phyloP scores from a whole-genome alignment of 345 rosid species.

The Gossypium raimondii region DNA sequence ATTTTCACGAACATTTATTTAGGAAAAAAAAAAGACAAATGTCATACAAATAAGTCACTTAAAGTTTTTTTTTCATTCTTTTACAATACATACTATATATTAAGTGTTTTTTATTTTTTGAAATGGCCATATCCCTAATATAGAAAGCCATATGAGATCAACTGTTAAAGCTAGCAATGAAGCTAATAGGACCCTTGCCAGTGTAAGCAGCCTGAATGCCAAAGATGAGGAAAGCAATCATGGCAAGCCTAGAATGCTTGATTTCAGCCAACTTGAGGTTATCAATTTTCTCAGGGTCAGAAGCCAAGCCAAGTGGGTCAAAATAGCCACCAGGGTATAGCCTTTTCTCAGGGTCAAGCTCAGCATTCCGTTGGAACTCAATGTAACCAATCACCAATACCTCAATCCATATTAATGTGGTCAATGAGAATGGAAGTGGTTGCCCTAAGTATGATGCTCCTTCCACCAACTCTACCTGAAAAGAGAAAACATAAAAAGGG shows the following conservation, averaged over 20 bases:
- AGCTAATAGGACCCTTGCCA: slow-evolving; percentile 82
- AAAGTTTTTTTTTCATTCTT: neutral
- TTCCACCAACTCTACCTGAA: slow-evolving; percentile 85
- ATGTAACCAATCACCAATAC: slow-evolving; percentile 62
- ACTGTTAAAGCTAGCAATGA: slow-evolving; percentile 58
- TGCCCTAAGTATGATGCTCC: slow-evolving; percentile 93
- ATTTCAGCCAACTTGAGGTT: slow-evolving; percentile 73
- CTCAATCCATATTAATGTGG: slow-evolving; percentile 86
- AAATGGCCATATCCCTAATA: neutral
- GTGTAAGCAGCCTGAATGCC: slow-evolving; percentile 66
- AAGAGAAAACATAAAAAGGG: neutral
- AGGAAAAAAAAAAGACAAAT: neutral
- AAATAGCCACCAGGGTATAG: slow-evolving; percentile 83
- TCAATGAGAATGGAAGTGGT: slow-evolving; percentile 80
- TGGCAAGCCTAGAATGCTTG: slow-evolving; percentile 79
- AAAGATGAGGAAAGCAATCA: slow-evolving; percentile 82
- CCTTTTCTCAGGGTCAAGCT: slow-evolving; percentile 73
- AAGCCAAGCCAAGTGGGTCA: slow-evolving; percentile 69
- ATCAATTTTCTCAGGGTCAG: slow-evolving; percentile 69
- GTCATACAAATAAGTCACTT: neutral
- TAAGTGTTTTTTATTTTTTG: neutral
- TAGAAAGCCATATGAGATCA: slow-evolving; percentile 14
- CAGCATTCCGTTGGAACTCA: slow-evolving; percentile 58
- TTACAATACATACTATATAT: neutral
- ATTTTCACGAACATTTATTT: no score